Conservation (phyloP, 768 basidiomycete species). For the Suillus decipiens region DNA sequence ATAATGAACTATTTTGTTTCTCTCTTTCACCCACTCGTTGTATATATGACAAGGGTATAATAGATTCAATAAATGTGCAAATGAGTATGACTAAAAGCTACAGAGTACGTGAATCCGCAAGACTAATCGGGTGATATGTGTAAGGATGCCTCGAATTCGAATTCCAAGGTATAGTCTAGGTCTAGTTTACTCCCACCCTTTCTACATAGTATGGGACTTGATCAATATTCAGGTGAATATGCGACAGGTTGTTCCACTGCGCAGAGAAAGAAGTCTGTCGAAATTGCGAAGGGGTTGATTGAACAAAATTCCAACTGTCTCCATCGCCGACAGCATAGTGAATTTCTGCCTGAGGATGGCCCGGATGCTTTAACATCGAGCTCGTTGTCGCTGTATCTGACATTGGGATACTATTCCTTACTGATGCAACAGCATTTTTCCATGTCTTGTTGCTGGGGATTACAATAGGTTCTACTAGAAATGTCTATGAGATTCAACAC, state of each 20-base stretch:
- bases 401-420: slow-evolving; percentile 1
- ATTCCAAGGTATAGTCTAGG: neutral
- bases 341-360: neutral
- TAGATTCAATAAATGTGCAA: neutral
- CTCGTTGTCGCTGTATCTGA: slow-evolving; percentile 4
- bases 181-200: neutral
- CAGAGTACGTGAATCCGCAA: neutral
- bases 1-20: neutral
- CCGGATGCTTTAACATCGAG: neutral
- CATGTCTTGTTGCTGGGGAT: slow-evolving; percentile 2
- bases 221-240: neutral
- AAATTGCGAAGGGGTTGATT: slow-evolving; percentile 5
- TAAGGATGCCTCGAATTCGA: neutral
- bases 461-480: neutral
- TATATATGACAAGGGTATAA: neutral
- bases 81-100: neutral
- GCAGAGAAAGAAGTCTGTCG: neutral
- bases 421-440: neutral
- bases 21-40: neutral
- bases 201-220: slow-evolving; percentile 6
- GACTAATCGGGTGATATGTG: neutral
- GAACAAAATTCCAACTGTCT: slow-evolving; percentile 1
- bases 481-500: neutral
- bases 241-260: neutral
- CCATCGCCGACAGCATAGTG: neutral